These are phyloP conservation scores for Globisporangium alternatum DNA, from an alignment of 352 stramenopile species.

Conservation along the genomic window DNA sequence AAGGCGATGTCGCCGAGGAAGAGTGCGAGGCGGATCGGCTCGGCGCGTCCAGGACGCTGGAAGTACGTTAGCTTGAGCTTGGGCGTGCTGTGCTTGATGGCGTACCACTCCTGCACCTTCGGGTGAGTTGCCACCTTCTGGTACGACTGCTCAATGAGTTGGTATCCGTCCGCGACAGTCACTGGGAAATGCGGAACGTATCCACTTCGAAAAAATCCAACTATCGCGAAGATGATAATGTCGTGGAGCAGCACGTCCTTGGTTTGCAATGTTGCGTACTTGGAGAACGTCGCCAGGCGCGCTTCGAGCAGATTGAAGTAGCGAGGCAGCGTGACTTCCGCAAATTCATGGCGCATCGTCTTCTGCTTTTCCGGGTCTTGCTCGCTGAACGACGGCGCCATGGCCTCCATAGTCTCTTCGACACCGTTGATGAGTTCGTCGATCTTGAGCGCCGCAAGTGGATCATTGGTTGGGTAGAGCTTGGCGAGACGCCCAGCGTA, in stretches of 20 bases:
- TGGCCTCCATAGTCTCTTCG: conserved; percentile 32
- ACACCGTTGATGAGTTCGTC: conserved; percentile 51
- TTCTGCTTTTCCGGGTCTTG: conserved; percentile 37
- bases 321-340: conserved; percentile 11
- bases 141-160: conserved; percentile 22
- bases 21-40: no score
- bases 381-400: conserved; percentile 27
- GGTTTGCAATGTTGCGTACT: conserved; percentile 11
- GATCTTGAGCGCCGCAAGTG: conserved; percentile 35
- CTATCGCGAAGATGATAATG: conserved; percentile 27
- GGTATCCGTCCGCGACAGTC: conserved; percentile 29
- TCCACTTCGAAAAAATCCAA: conserved; percentile 27
- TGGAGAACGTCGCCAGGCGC: conserved; percentile 8
- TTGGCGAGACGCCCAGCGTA: conserved; percentile 51
- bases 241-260: conserved; percentile 54
- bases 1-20: no score
- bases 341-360: conserved; percentile 13
- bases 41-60: no score
- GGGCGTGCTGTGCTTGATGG: no score
- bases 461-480: conserved; percentile 44
- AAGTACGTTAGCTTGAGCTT: no score
- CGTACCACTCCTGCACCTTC: no score
- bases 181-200: conserved; percentile 33
- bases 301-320: conserved; percentile 12
- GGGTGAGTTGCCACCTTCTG: conserved; percentile 17